Evolutionary conservation across 208 protist genomes (phyloP), one percentile per base, ranked within the genome.

Genomic region (Acanthamoeba lenticulata): DNA sequence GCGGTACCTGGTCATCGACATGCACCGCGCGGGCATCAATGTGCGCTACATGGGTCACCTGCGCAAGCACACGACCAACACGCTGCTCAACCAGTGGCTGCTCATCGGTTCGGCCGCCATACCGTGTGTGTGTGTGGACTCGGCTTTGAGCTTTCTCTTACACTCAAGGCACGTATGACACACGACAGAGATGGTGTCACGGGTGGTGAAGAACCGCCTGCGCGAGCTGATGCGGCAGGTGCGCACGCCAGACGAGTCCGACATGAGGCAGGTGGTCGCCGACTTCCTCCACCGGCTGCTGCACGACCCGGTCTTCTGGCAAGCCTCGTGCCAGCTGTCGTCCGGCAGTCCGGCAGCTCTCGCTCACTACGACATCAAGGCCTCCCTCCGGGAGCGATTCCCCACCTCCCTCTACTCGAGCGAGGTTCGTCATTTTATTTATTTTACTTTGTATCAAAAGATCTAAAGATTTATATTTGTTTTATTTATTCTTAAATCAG

Each of bases 201-300:
- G 81, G 21, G 81, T 90, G 81, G 32, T 90, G 27, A 90, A 90
- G 29, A 90, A 90, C 52, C 9, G 38, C 1, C 32, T 90, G 81
- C 45, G 81, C n/a, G 81, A 90, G 81, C 81, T 90, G 27, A 90
- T 90, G 81, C 81, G 81, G 0, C 29, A 57, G 17, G 81, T 90
- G 36, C 1, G 6, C 2, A 65, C 34, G 3, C 24, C 81, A 3
- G 21, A 57, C 27, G 81, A 90, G 21, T 11, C 55, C 32, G 81
- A 90, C 24, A 60, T 44, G 34, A 69, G 38, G 9, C 32, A 40
- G 1, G 52, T 90, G 81, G 62, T 90, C 45, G 45, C 49, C 45
- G 34, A 15, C 5, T 90, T 90, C 38, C 24, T 67, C 19, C 45
- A 62, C 6, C 45, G 45, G 1, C 1, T 90, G 5, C 81, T 90